Base-by-base conservation (phyloP, 192 early-diverging fungal genomes). In the Dissophora ornata region DNA sequence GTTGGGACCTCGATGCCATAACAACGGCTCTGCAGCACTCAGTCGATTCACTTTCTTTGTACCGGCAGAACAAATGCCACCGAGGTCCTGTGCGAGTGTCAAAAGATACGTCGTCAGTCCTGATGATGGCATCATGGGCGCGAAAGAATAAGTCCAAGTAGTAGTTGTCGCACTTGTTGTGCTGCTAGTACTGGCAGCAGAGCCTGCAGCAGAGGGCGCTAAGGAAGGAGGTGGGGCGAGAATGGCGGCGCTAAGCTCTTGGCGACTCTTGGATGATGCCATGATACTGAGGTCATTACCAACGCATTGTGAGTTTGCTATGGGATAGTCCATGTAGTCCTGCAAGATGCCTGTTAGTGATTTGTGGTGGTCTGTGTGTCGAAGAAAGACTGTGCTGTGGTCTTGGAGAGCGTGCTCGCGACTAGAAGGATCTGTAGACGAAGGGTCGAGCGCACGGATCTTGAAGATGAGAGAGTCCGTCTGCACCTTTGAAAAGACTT, bases 1-100 rank as follows among this genome's bases (percentile, higher is more conserved):
- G 55, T 86, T 86, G 16, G 87, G 87, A 5, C 87, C 87, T 36
- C 87, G 74, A 49, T 88, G 80, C 87, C 87, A 88, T 5, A 81
- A 42, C 10, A 86, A 54, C 4, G 87, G 85, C 16, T 80, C 79
- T 4, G 45, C 30, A 13, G 78, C 71, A 19, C 48, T 50, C 9
- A 63, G 32, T 15, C 77, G 53, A 18, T 65, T 70, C 30, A 60
- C 28, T 57, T 66, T 79, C 33, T 77, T 70, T 30, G 77, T 77
- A 9, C 69, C 67, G 13, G 78, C 67, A 52, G 83, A 83, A 53
- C 85, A 86, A 16, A 86, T 54, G 0, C 82, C 71, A 38, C 82
- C 80, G 16, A 86, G 54, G 48, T 81, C 50, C 0, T 53, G 54
- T 1, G 85, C 83, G 6, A 82, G 59, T 1, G 47, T 16, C 22